phyloP scores from a whole-genome alignment of 2,329 filamentous ascomycete genomes.

The Pseudopyrenochaeta lycopersici region DNA sequence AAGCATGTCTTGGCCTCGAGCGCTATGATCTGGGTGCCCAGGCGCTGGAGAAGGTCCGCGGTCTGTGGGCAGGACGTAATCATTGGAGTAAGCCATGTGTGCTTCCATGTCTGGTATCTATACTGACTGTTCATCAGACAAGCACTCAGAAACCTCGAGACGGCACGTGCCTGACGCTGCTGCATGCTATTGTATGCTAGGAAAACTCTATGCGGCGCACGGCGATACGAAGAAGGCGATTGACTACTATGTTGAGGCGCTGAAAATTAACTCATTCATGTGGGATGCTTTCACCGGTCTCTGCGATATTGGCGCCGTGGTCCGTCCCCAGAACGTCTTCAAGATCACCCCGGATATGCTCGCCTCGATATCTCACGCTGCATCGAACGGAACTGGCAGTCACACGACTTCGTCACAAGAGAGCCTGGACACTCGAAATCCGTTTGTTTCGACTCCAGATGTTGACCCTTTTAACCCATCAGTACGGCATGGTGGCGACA shows the following conservation, averaged over 20 bases:
- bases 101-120: background rate
- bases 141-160: slow-evolving; percentile 78
- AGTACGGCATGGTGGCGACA: slow-evolving; percentile 39
- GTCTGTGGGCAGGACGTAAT: slow-evolving; percentile 78
- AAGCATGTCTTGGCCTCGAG: slow-evolving; percentile 83
- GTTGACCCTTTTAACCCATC: slow-evolving; percentile 57
- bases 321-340: slow-evolving; percentile 88
- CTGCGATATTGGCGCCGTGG: slow-evolving; percentile 81
- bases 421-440: slow-evolving; percentile 32
- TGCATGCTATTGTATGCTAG: slow-evolving; percentile 82
- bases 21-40: slow-evolving; percentile 81
- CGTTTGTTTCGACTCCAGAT: slow-evolving; percentile 47
- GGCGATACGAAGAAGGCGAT: slow-evolving; percentile 84
- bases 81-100: slow-evolving; percentile 72
- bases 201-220: slow-evolving; percentile 85
- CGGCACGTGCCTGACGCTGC: slow-evolving; percentile 83
- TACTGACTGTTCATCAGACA: slow-evolving; percentile 54
- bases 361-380: slow-evolving; percentile 53
- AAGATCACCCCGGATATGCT: slow-evolving; percentile 73
- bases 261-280: slow-evolving; percentile 94
- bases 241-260: slow-evolving; percentile 83
- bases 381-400: slow-evolving; percentile 29
- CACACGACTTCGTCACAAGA: slow-evolving; percentile 24
- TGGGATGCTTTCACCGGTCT: slow-evolving; percentile 95
- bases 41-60: slow-evolving; percentile 82